Conservation (phyloP, 441 rosid species). For the Erysimum cheiri region DNA sequence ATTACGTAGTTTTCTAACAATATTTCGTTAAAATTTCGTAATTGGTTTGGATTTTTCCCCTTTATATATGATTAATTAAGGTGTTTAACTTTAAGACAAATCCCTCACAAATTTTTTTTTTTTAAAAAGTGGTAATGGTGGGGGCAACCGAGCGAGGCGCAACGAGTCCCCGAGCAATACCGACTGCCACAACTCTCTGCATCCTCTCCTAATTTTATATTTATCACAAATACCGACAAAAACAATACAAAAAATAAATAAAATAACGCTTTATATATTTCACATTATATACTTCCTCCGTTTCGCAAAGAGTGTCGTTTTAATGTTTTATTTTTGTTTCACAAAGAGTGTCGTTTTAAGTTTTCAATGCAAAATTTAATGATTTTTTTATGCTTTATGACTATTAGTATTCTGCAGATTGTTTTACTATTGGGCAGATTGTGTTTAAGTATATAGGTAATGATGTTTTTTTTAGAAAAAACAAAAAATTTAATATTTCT, state of each 20-base stretch:
- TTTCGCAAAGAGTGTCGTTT: no score
- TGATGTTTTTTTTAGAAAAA: no score
- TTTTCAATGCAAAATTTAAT: no score
- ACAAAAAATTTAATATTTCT: no score
- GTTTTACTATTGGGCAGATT: no score
- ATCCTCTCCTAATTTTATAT: conserved; percentile 23
- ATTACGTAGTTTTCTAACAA: background rate
- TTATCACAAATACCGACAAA: conserved; percentile 28
- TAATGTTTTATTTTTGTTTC: no score
- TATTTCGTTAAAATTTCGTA: background rate
- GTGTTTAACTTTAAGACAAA: background rate
- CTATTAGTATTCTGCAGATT: no score
- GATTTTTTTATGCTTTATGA: no score
- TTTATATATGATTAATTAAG: background rate
- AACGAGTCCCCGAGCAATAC: conserved; percentile 64
- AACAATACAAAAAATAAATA: background rate
- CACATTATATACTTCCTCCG: background rate
- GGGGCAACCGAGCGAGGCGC: conserved; percentile 62
- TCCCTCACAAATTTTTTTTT: background rate
- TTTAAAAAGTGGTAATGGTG: conserved; percentile 33
- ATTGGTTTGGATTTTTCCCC: background rate
- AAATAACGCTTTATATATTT: background rate
- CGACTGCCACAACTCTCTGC: conserved; percentile 66
- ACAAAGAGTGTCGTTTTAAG: no score
- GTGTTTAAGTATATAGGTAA: no score